A percentile compares a stretch with the other conserved stretches of the same genome.
Conservation (phyloP, 1,284 basidiomycete species). For the Ustilago esculenta region DNA sequence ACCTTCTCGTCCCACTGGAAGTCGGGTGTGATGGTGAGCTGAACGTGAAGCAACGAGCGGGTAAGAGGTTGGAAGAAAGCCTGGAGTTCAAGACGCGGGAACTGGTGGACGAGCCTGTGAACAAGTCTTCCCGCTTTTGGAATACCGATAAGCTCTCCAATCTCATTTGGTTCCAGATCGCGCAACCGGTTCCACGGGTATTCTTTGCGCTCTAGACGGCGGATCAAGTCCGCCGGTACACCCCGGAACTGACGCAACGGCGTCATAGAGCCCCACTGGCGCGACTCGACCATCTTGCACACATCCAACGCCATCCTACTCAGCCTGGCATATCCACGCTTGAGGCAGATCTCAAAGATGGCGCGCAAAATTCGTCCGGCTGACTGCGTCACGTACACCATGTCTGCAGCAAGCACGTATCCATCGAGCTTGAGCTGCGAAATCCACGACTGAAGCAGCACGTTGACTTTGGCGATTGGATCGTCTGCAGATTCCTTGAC, state of each 20-base stretch:
- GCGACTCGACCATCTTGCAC: conserved; percentile 87
- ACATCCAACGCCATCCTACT: conserved; percentile 89
- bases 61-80: conserved; percentile 68
- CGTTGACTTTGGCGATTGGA: conserved; percentile 96
- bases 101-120: conserved; percentile 92
- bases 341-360: conserved; percentile 97
- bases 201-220: conserved; percentile 96
- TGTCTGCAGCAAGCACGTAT: conserved; percentile 96
- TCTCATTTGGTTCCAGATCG: conserved; percentile 66
- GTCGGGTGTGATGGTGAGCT: conserved; percentile 80
- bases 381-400: conserved; percentile 81
- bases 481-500: conserved; percentile 97
- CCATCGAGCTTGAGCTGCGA: conserved; percentile 93
- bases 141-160: conserved; percentile 90
- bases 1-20: conserved; percentile 97
- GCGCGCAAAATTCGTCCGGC: conserved; percentile 84
- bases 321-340: conserved; percentile 96
- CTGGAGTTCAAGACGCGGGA: conserved; percentile 87
- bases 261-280: conserved; percentile 96
- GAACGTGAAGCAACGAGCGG: conserved; percentile 62
- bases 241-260: conserved; percentile 94
- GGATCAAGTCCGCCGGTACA: conserved; percentile 83
- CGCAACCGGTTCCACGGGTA: conserved; percentile 69
- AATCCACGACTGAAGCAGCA: conserved; percentile 92
- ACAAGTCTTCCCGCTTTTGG: conserved; percentile 86